Percentiles rank a stretch among this genome's conserved stretches.
Evolutionary conservation across 371 early-diverging fungal species (phyloP).

Genomic region (Mucor racemosus): DNA sequence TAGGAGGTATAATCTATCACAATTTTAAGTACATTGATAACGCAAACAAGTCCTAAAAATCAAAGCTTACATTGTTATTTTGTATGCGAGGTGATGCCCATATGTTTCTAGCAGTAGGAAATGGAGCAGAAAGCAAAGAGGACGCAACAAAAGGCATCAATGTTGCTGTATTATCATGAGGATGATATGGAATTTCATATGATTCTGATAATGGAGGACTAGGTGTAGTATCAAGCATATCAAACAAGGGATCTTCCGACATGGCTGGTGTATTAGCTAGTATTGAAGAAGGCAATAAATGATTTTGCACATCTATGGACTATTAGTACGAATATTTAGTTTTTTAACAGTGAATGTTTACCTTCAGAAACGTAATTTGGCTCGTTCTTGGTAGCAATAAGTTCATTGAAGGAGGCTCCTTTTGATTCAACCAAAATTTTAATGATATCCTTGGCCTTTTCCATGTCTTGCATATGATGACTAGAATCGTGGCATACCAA

Average conservation of each 20-base stretch:
- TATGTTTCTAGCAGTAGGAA: slow-evolving; percentile 18
- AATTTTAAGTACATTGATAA: too few species aligned
- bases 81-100: slow-evolving; percentile 22
- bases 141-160: neutral
- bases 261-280: neutral
- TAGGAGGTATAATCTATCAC: slow-evolving; percentile 8
- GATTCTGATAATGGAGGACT: slow-evolving; percentile 4
- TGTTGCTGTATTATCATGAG: neutral
- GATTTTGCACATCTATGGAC: neutral
- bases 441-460: slow-evolving; percentile 1
- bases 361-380: neutral
- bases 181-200: neutral
- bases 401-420: neutral
- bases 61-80: slow-evolving; percentile 10
- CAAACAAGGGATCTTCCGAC: slow-evolving; percentile 1
- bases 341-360: neutral
- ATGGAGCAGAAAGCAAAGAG: slow-evolving; percentile 19
- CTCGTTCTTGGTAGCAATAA: neutral
- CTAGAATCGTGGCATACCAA: neutral
- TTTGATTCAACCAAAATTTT: neutral
- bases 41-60: neutral
- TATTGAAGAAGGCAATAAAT: neutral
- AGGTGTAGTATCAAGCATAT: neutral
- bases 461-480: neutral
- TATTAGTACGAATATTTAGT: neutral